Evolutionary conservation across 805 yeast genomes (phyloP).

Genomic region (Wickerhamiella bombiphila): DNA sequence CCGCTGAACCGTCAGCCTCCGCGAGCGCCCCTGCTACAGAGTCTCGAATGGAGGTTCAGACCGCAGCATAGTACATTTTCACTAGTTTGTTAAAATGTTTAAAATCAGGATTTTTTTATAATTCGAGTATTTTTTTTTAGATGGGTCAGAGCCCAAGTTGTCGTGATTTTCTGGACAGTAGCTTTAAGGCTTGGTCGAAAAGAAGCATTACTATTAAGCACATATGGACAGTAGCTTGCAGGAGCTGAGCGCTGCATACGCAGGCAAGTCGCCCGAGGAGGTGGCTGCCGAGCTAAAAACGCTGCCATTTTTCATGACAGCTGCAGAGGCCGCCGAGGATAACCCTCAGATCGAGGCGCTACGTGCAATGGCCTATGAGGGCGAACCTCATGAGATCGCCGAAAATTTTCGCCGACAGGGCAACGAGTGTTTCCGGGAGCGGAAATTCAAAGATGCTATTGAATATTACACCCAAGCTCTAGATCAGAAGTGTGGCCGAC

Average conservation of each 20-base stretch:
- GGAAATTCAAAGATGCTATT: conserved; percentile 61
- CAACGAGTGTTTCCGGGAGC: conserved; percentile 64
- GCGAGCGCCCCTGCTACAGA: too few species aligned
- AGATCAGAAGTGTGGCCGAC: conserved; percentile 41
- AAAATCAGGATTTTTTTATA: too few species aligned
- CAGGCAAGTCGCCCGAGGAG: conserved; percentile 56
- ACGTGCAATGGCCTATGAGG: conserved; percentile 83
- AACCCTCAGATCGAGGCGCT: conserved; percentile 72
- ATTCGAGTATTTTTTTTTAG: too few species aligned
- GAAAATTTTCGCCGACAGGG: conserved; percentile 85
- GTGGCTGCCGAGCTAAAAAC: conserved; percentile 64
- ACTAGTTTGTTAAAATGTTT: too few species aligned
- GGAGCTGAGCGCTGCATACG: conserved; percentile 15
- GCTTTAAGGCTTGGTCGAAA: too few species aligned
- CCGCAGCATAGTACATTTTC: background rate
- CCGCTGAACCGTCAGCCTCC: too few species aligned
- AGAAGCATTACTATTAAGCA: too few species aligned
- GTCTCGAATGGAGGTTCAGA: background rate
- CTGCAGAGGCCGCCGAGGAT: conserved; percentile 51
- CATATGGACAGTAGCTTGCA: too few species aligned
- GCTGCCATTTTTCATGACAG: conserved; percentile 89
- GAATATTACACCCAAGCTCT: conserved; percentile 69
- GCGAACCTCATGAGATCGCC: conserved; percentile 87
- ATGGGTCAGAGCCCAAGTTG: too few species aligned
- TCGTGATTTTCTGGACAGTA: too few species aligned